Evolutionary conservation across 1,139 yeast genomes (phyloP).

Genomic region (Kurtzmaniella natalensis): DNA sequence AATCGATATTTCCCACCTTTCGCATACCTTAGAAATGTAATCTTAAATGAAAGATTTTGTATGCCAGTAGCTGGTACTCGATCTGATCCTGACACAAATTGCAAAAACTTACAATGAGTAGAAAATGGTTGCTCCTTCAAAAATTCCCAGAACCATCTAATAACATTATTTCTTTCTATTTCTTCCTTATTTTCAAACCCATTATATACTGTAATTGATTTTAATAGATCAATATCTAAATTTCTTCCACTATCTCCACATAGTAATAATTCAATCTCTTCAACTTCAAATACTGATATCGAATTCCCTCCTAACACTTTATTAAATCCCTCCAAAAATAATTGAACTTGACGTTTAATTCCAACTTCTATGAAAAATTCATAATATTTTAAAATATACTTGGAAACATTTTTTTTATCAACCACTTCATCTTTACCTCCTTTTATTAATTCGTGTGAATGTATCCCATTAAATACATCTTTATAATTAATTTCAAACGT

Average conservation of each 20-base stretch:
- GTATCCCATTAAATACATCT: conserved; percentile 34
- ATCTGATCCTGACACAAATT: conserved; percentile 87
- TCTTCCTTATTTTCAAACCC: conserved; percentile 48
- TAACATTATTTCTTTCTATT: conserved; percentile 33
- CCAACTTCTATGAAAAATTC: conserved; percentile 56
- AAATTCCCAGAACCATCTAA: conserved; percentile 85
- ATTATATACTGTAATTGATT: conserved; percentile 66
- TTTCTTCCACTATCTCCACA: conserved; percentile 71
- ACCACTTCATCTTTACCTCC: conserved; percentile 56
- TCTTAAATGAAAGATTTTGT: conserved; percentile 64
- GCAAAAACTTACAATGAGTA: conserved; percentile 59
- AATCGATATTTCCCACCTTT: conserved; percentile 45
- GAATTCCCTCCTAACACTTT: conserved; percentile 81
- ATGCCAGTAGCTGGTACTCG: conserved; percentile 91
- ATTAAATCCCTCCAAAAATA: conserved; percentile 67
- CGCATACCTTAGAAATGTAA: conserved; percentile 39
- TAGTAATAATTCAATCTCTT: conserved; percentile 72
- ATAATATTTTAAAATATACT: conserved; percentile 60
- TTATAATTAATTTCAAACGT: conserved; percentile 38
- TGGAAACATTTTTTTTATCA: conserved; percentile 48
- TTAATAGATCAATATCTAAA: conserved; percentile 63
- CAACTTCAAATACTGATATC: conserved; percentile 68
- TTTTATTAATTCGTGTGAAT: conserved; percentile 47
- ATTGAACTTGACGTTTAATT: conserved; percentile 46
- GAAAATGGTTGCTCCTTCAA: conserved; percentile 40